Evolutionary conservation across 1,284 basidiomycete species (phyloP).

Genomic region (Cryptococcus sp.): DNA sequence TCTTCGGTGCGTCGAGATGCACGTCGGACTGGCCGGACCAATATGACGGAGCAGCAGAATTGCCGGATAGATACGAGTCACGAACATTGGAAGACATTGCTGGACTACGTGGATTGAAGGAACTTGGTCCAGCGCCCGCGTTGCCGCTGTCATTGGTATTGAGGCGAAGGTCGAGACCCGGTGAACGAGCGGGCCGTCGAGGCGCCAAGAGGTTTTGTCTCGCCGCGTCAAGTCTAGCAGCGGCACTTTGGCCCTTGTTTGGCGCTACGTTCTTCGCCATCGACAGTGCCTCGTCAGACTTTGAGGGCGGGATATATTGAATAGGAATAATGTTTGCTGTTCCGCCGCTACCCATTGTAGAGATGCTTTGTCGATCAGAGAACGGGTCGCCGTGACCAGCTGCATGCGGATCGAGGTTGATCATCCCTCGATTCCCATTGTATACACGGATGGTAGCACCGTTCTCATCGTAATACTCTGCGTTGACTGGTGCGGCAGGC

Average conservation of each 20-base stretch:
- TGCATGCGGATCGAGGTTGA: slow-evolving; percentile 45
- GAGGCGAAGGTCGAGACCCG: slow-evolving; percentile 51
- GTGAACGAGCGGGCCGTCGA: slow-evolving; percentile 48
- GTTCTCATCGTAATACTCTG: slow-evolving; percentile 43
- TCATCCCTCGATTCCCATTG: slow-evolving; percentile 36
- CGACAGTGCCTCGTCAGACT: slow-evolving; percentile 26
- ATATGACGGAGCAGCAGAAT: slow-evolving; percentile 48
- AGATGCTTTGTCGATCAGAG: slow-evolving; percentile 44
- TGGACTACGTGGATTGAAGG: slow-evolving; percentile 18
- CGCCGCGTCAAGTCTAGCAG: slow-evolving; percentile 47
- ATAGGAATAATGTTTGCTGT: slow-evolving; percentile 54
- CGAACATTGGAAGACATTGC: slow-evolving; percentile 17
- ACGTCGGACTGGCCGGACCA: slow-evolving; percentile 49
- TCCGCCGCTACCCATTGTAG: slow-evolving; percentile 32
- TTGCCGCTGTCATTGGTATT: slow-evolving; percentile 20
- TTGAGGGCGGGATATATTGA: slow-evolving; percentile 48
- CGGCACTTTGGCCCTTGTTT: slow-evolving; percentile 17
- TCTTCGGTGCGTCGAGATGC: slow-evolving; percentile 52
- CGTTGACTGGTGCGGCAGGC: slow-evolving; percentile 35
- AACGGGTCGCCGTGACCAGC: slow-evolving; percentile 47
- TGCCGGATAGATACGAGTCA: slow-evolving; percentile 43
- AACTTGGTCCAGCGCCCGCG: slow-evolving; percentile 1
- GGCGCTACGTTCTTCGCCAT: slow-evolving; percentile 2
- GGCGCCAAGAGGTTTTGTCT: slow-evolving; percentile 48
- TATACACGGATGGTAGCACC: slow-evolving; percentile 41